These are phyloP conservation scores for Pyrus hybrid DNA, from an alignment of 331 rosid species.

Conservation along the genomic window DNA sequence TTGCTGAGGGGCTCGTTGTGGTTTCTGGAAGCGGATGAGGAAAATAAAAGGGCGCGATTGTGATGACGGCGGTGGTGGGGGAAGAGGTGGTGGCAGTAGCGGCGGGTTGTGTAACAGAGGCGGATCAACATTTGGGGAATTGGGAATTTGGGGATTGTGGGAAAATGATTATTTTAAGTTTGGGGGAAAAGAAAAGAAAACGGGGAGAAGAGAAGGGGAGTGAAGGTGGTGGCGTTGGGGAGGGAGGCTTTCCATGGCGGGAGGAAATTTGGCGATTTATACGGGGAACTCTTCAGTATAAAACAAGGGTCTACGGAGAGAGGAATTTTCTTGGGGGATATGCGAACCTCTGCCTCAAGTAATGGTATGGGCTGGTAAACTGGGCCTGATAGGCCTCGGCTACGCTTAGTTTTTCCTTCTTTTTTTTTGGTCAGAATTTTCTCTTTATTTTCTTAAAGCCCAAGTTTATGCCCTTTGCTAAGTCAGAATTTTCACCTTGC, in stretches of 20 bases:
- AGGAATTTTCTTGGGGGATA: neutral
- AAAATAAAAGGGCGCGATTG: neutral
- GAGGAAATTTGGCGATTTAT: slow-evolving; percentile 26
- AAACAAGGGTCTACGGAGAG: neutral
- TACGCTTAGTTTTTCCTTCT: too few relatives aligned
- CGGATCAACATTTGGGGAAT: slow-evolving; percentile 38
- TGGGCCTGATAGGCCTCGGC: neutral
- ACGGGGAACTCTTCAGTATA: neutral
- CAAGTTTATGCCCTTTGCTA: neutral
- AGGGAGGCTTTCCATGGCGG: slow-evolving; percentile 42
- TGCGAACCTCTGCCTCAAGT: neutral
- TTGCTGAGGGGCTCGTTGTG: slow-evolving; percentile 16
- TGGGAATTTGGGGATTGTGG: neutral
- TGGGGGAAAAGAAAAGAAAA: neutral
- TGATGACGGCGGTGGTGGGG: slow-evolving; percentile 20
- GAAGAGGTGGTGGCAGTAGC: slow-evolving; percentile 35
- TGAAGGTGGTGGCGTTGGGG: neutral
- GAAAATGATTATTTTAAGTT: neutral
- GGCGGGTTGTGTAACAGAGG: slow-evolving; percentile 34
- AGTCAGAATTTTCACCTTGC: too few relatives aligned
- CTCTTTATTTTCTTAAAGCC: too few relatives aligned
- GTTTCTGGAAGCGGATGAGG: slow-evolving; percentile 25
- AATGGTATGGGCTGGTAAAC: neutral
- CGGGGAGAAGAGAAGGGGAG: too few relatives aligned
- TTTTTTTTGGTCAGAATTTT: too few relatives aligned